Evolutionary conservation across 1,284 basidiomycete genomes (phyloP), one percentile per base, ranked within the genome.

Genomic region (Acaromyces ingoldii): DNA sequence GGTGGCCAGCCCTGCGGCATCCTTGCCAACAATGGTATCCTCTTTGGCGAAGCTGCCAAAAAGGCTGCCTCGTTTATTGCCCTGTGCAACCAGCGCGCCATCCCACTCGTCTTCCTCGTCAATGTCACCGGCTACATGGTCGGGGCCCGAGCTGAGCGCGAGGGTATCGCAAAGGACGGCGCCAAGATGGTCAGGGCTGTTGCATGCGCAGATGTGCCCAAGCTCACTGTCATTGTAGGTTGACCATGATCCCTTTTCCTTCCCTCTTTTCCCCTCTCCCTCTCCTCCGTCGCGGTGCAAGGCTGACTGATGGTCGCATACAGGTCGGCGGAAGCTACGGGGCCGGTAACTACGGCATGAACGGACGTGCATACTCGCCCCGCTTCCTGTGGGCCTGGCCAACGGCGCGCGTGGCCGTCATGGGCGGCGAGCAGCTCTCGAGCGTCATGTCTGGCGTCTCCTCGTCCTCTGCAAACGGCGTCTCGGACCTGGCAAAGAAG

Each of bases 321-420:
- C 17, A 40, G 42, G 34, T 45, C n/a, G 92, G 92, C 33, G 91
- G 91, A 46, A 91, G 87, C 72, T 95, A 91, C 74, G 90, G 90
- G 43, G 91, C 91, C 13, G 91, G 91, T 9, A 95, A 93, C 77
- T 96, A 95, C 68, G 67, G 53, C 52, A 67, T 68, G 55, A 60
- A 53, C 28, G 58, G 61, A 26, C 57, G 54, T 29, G 63, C 91
- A 83, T 93, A 93, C 77, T 89, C 88, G 9, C 91, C 91, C 2
- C 82, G 91, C 56, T 95, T 96, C 81, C 77, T 96, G 49, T 96
- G 89, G 88, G 92, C 91, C 89, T 96, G 92, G 91, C 91, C 91
- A 55, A 93, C 92, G 65, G 89, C 91, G 26, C 91, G 88, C 76
- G 86, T 95, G 2, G 88, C 86, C n/a, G 91, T 96, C 39, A 96